Evolutionary conservation across 192 early-diverging fungal genomes (phyloP).

Genomic region (Coemansia reversa): DNA sequence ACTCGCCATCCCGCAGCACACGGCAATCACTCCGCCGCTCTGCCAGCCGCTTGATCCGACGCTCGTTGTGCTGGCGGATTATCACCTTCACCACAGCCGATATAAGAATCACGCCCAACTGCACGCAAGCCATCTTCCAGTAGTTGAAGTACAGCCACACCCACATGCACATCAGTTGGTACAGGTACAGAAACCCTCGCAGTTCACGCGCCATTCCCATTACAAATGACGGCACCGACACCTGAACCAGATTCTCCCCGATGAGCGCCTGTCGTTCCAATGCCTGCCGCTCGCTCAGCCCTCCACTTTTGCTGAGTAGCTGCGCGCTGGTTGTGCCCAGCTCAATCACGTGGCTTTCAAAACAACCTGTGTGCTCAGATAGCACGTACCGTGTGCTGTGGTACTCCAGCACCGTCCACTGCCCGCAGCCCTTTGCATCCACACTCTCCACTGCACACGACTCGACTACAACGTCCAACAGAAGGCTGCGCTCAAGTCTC

Average conservation of each 20-base stretch:
- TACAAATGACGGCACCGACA: constrained; percentile 54
- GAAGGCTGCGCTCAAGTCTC: constrained; percentile 17
- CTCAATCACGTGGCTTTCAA: constrained; percentile 59
- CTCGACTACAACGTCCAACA: constrained; percentile 46
- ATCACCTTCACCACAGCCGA: constrained; percentile 62
- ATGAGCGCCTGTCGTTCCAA: constrained; percentile 53
- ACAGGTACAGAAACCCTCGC: constrained; percentile 58
- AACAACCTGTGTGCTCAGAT: constrained; percentile 45
- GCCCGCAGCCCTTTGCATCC: constrained; percentile 18
- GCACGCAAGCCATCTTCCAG: constrained; percentile 62
- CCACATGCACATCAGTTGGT: constrained; percentile 69
- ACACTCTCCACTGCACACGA: constrained; percentile 42
- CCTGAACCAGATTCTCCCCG: constrained; percentile 67
- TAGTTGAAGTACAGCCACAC: constrained; percentile 70
- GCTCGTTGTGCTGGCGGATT: constrained; percentile 56
- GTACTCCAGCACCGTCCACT: constrained; percentile 64
- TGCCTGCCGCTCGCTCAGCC: constrained; percentile 59
- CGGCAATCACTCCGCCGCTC: constrained; percentile 52
- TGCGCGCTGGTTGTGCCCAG: constrained; percentile 61
- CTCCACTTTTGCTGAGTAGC: constrained; percentile 50
- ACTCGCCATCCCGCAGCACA: constrained; percentile 62
- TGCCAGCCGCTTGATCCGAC: constrained; percentile 60
- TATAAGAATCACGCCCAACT: constrained; percentile 57
- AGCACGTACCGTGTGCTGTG: constrained; percentile 78
- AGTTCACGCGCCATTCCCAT: constrained; percentile 61